Base-by-base conservation (phyloP, 345 rosid genomes). In the Bretschneidera sinensis region DNA sequence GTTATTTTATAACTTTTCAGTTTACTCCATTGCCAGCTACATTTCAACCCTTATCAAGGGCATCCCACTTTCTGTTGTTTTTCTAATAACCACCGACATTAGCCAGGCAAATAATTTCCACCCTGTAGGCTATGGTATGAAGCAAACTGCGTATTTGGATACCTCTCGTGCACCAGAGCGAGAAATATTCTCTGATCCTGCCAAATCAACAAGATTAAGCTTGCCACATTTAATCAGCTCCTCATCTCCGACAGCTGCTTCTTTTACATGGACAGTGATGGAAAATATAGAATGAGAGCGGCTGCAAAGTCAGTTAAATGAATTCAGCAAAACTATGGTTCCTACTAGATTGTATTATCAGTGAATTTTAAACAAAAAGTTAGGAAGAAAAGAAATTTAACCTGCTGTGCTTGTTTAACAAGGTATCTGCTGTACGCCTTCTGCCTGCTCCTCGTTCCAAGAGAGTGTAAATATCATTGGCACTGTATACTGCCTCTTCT, bases 191-290 rank as follows among this genome's bases (percentile, higher is more conserved):
- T 92, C 98, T 17, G 98, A 92, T 57, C 98, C 98, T 17, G 98
- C 98, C 80, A 92, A 72, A 84, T 92, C 98, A 66, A 92, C 98
- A 72, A 92, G 97, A 69, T 89, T 85, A 68, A 92, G 97, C 83
- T 89, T 92, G 47, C 98, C 98, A 61, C 98, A 92, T 74, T 92
- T 92, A 49, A 92, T 87, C 24, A 92, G 63, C 58, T 92, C 97
- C 54, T 87, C 96, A n/a, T 87, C 97, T 62, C 88, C 97, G 55
- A 87, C 67, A 28, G 85, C 70, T 17, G 89, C 86, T 74, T 92
- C 98, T 73, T 87, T 92, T 6, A 92, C 71, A 60, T 87, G 78
- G 34, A 87, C 77, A 7, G 91, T 85, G 55, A 89, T 92, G 7
- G 96, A 85, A 79, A 92, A 89, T 63, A 92, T 81, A 11, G 98